Evolutionary conservation across 345 rosid species (phyloP), one percentile per base, ranked within the genome.

Genomic region (Dipteronia sinensis): DNA sequence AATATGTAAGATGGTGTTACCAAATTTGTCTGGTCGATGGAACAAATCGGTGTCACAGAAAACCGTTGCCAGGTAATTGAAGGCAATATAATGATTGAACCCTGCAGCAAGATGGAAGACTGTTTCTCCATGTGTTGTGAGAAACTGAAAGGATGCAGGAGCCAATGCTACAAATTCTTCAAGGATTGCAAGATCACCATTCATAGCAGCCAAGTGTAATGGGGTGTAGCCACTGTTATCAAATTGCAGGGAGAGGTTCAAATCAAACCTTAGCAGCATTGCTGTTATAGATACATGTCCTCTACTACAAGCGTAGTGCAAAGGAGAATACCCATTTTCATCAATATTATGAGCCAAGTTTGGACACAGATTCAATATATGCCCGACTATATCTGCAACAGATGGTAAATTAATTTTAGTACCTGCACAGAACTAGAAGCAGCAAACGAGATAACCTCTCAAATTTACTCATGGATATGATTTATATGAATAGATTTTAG

Each of bases 131-230:
- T 8, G 17, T 15, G 31, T n/a, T 0, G 65, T 46, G 51, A 46
- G 71, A 11, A 68, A 17, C 56, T 67, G 67, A 62, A 74, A 56
- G 7, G 69, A 55, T 1, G 53, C 10, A 1, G 27, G 74, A 44
- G 73, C 68, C 47, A 55, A 27, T 40, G 29, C 51, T 31, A 79
- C n/a, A 49, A 79, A 73, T 42, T 58, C 73, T 38, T 64, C 3
- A 7, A 73, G 74, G 25, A 68, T 73, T n/a, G 31, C 6, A 27
- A 13, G 22, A 15, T 73, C 47, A 19, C 55, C 74, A 7, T 66
- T 79, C 73, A 73, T 67, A 6, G 69, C 82, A 12, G 74, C 82
- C 22, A 67, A 29, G 51, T 73, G 77, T 40, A 73, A 20, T 8
- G 74, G 74, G 2, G 69, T 67, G 25, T 67, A 31, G 15, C 69